Conservation (phyloP, 139 green algal species). For the Ulvella scutata region DNA sequence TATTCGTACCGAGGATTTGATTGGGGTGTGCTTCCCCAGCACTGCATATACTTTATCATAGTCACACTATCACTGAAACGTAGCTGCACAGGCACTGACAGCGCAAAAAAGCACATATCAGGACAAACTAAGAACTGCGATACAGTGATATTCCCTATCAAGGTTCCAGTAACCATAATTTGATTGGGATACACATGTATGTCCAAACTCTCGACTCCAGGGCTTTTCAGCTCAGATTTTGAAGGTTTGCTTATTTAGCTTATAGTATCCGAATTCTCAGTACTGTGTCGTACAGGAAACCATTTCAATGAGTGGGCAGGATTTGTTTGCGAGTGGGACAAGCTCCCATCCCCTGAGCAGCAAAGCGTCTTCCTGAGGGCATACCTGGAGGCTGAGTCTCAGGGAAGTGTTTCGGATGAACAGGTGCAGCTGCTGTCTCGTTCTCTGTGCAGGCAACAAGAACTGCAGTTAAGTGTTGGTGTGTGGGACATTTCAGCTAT, state of each 20-base stretch:
- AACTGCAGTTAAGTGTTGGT: constrained; percentile 5
- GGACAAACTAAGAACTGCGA: too few species aligned
- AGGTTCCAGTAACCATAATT: too few species aligned
- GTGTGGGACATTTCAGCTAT: constrained; percentile 11
- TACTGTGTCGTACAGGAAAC: constrained; percentile 49
- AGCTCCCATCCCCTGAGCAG: constrained; percentile 81
- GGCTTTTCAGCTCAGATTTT: too few species aligned
- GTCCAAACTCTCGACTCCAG: too few species aligned
- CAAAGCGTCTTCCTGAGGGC: constrained; percentile 19
- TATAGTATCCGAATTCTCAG: too few species aligned
- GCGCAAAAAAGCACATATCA: too few species aligned
- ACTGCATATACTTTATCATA: background rate
- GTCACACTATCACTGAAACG: background rate
- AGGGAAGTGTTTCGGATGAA: background rate
- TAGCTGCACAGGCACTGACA: too few species aligned
- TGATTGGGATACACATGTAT: too few species aligned
- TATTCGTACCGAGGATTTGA: constrained; percentile 65
- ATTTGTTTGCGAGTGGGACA: constrained; percentile 43
- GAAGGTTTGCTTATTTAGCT: too few species aligned
- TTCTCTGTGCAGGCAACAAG: constrained; percentile 7
- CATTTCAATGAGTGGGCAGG: constrained; percentile 95
- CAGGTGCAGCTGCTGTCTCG: background rate
- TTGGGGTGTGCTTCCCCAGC: constrained; percentile 3
- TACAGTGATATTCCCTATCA: too few species aligned
- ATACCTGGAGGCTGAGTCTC: background rate